A percentile compares a stretch with the other conserved stretches of the same genome.
Conservation (phyloP, 805 yeast genomes). For the Lipomyces orientalis region DNA sequence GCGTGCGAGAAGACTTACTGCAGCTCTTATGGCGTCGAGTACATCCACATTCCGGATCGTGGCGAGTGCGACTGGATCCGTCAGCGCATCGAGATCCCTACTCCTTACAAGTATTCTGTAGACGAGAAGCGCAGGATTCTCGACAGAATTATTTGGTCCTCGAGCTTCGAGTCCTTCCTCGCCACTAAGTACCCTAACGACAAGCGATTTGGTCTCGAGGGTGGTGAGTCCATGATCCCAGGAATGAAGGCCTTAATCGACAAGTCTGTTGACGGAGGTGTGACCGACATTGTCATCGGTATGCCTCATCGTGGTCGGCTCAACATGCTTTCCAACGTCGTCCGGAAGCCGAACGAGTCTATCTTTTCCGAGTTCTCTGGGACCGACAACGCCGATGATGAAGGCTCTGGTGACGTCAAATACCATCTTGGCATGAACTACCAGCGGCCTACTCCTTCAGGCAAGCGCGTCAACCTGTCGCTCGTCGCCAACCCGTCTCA, state of each 20-base stretch:
- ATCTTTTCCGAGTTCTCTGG: slow-evolving; percentile 97
- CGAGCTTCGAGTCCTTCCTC: slow-evolving; percentile 89
- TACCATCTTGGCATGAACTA: slow-evolving; percentile 99
- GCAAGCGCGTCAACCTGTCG: slow-evolving; percentile 92
- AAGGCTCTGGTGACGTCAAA: slow-evolving; percentile 99
- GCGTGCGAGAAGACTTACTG: slow-evolving; percentile 86
- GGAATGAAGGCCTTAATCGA: slow-evolving; percentile 97
- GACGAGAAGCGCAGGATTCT: slow-evolving; percentile 96
- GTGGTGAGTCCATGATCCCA: slow-evolving; percentile 95
- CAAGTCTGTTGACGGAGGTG: slow-evolving; percentile 81
- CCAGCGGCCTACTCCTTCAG: slow-evolving; percentile 98
- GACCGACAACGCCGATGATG: slow-evolving; percentile 77
- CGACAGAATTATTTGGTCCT: slow-evolving; percentile 96
- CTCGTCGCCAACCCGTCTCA: slow-evolving; percentile 99
- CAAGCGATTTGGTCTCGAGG: slow-evolving; percentile 98
- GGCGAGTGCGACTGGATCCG: slow-evolving; percentile 98
- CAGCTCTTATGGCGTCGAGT: slow-evolving; percentile 88
- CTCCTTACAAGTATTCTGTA: slow-evolving; percentile 76
- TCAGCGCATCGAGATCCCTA: slow-evolving; percentile 91
- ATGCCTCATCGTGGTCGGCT: slow-evolving; percentile 99
- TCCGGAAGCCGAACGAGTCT: slow-evolving; percentile 97
- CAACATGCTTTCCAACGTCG: slow-evolving; percentile 96
- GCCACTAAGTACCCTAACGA: slow-evolving; percentile 92
- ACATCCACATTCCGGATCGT: slow-evolving; percentile 94
- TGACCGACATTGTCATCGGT: slow-evolving; percentile 96